Percentiles rank a stretch among this genome's conserved stretches.
Conservation (phyloP, 2,329 filamentous ascomycete species). For the Diaporthe citriasiana region DNA sequence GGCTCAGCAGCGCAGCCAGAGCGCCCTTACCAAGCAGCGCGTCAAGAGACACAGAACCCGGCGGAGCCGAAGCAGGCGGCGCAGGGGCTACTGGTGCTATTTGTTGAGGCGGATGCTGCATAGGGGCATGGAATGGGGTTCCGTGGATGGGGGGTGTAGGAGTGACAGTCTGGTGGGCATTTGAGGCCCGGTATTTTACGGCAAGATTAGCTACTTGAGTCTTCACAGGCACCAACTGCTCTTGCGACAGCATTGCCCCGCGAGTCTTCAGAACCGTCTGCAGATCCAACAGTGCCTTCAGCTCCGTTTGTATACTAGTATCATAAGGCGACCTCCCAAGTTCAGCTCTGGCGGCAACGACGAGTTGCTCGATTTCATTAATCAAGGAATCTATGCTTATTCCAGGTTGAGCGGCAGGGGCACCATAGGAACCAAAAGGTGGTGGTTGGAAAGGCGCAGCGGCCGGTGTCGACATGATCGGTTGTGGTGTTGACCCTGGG, state of each 20-base stretch:
- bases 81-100: slow-evolving; percentile 53
- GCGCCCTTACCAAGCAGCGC: slow-evolving; percentile 72
- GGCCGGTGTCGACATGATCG: slow-evolving; percentile 54
- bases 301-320: slow-evolving; percentile 79
- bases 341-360: slow-evolving; percentile 79
- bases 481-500: slow-evolving; percentile 50
- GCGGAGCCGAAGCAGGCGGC: slow-evolving; percentile 51
- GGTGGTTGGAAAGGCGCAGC: slow-evolving; percentile 59
- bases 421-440: slow-evolving; percentile 56
- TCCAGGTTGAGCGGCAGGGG: slow-evolving; percentile 56
- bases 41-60: slow-evolving; percentile 65
- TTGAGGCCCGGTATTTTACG: slow-evolving; percentile 70
- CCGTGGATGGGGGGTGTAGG: slow-evolving; percentile 51
- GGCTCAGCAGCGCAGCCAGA: slow-evolving; percentile 70
- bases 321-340: slow-evolving; percentile 84
- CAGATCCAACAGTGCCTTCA: slow-evolving; percentile 88
- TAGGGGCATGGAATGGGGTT: slow-evolving; percentile 52
- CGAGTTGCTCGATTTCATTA: slow-evolving; percentile 85
- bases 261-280: slow-evolving; percentile 84
- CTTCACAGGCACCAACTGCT: slow-evolving; percentile 87
- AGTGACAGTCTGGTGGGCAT: slow-evolving; percentile 51
- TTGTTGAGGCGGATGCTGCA: slow-evolving; percentile 45
- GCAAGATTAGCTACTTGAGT: slow-evolving; percentile 86
- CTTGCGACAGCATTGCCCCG: slow-evolving; percentile 74
- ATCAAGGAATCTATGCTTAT: slow-evolving; percentile 82